Evolutionary conservation across 1,284 basidiomycete species (phyloP).

Genomic region (Hortiboletus rubellus): DNA sequence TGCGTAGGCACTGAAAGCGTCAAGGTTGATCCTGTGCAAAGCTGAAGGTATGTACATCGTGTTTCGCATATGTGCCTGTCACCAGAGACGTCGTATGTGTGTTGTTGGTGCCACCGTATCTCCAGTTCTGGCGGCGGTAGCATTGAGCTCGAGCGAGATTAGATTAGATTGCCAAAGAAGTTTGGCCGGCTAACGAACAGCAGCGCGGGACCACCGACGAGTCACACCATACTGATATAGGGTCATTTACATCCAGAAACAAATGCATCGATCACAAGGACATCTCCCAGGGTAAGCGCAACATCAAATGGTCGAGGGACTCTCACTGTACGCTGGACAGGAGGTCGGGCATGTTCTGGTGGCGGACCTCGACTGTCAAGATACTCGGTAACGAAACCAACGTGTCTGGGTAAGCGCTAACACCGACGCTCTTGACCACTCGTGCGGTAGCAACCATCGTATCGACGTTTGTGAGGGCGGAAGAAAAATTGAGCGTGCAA

Average conservation of each 20-base stretch:
- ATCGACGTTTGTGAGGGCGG: slow-evolving; percentile 62
- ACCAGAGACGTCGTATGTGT: slow-evolving; percentile 43
- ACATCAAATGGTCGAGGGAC: slow-evolving; percentile 74
- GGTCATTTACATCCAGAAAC: slow-evolving; percentile 71
- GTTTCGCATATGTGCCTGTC: slow-evolving; percentile 33
- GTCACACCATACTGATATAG: slow-evolving; percentile 30
- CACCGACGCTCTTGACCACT: slow-evolving; percentile 78
- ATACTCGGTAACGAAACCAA: slow-evolving; percentile 72
- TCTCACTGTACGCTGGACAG: slow-evolving; percentile 55
- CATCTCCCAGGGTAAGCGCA: slow-evolving; percentile 63
- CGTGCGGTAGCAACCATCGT: slow-evolving; percentile 78
- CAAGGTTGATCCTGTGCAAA: slow-evolving; percentile 1
- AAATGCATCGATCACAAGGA: slow-evolving; percentile 71
- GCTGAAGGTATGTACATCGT: neutral
- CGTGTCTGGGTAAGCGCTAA: slow-evolving; percentile 78
- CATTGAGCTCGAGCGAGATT: slow-evolving; percentile 20
- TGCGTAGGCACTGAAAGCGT: slow-evolving; percentile 1
- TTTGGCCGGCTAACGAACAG: slow-evolving; percentile 60
- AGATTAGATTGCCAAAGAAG: slow-evolving; percentile 49
- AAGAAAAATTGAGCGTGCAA: slow-evolving; percentile 72
- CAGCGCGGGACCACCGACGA: slow-evolving; percentile 69
- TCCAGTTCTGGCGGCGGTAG: neutral
- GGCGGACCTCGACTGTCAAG: slow-evolving; percentile 79
- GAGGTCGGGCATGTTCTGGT: slow-evolving; percentile 76
- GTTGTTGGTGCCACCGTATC: slow-evolving; percentile 3